A percentile compares a stretch with the other conserved stretches of the same genome.
phyloP scores from a whole-genome alignment of 331 rosid genomes.

The Arachis monticola region DNA sequence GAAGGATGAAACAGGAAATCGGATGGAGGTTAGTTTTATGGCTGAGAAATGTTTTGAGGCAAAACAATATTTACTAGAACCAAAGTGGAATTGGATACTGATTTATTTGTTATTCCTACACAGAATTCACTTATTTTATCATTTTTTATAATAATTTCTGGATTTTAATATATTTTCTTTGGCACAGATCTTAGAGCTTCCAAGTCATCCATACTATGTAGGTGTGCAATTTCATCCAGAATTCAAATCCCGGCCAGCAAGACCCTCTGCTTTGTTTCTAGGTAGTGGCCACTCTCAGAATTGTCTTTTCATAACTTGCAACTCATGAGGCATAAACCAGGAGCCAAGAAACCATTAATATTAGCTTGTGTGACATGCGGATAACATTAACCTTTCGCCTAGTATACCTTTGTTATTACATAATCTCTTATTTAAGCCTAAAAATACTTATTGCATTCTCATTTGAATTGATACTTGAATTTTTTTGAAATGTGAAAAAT shows the following conservation, averaged over 20 bases:
- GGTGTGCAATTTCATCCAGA: constrained; percentile 99
- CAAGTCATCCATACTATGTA: constrained; percentile 85
- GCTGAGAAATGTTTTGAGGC: constrained; percentile 27
- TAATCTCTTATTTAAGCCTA: constrained; percentile 7
- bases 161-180: constrained; percentile 30
- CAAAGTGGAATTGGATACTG: constrained; percentile 27
- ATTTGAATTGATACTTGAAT: constrained; percentile 20
- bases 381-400: neutral
- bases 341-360: constrained; percentile 9
- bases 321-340: neutral
- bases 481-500: constrained; percentile 3
- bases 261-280: constrained; percentile 87
- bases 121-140: constrained; percentile 31
- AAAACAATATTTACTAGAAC: constrained; percentile 17
- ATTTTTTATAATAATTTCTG: constrained; percentile 24
- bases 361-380: constrained; percentile 24
- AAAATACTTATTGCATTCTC: constrained; percentile 12
- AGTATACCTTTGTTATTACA: neutral
- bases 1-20: constrained; percentile 85
- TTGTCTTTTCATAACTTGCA: constrained; percentile 1
- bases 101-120: constrained; percentile 34
- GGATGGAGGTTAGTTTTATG: constrained; percentile 84
- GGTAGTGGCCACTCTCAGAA: constrained; percentile 50
- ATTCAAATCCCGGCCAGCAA: constrained; percentile 92
- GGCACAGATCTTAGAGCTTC: constrained; percentile 88